These are phyloP conservation scores for Auxenochlorella protothecoides DNA, from an alignment of 139 green algal genomes.

Conservation along the genomic window DNA sequence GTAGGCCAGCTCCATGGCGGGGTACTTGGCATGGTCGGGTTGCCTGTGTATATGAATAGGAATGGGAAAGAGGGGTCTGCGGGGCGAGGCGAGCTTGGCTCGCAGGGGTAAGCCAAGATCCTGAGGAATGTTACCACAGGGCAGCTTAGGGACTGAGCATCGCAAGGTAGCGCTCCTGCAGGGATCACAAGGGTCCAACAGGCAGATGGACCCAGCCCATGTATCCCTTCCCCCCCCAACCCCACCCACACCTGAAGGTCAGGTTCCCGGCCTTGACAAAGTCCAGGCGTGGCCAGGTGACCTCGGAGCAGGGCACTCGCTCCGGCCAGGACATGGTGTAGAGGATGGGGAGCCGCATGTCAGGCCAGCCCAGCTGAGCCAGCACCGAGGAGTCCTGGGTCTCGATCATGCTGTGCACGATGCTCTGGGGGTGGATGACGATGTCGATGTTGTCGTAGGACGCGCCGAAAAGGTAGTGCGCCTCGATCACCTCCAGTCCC, in stretches of 20 bases:
- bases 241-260: conserved; percentile 58
- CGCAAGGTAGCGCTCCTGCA: too few relatives aligned
- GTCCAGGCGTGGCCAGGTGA: conserved; percentile 88
- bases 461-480: conserved; percentile 96
- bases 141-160: too few relatives aligned
- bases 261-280: conserved; percentile 88
- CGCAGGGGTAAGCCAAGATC: too few relatives aligned
- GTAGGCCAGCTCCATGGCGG: conserved; percentile 89
- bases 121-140: too few relatives aligned
- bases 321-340: conserved; percentile 97
- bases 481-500: conserved; percentile 93
- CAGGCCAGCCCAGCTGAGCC: conserved; percentile 94
- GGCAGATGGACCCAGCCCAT: neutral
- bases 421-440: conserved; percentile 98
- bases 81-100: too few relatives aligned
- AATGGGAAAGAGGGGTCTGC: too few relatives aligned
- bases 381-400: conserved; percentile 89
- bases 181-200: too few relatives aligned
- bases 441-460: conserved; percentile 98
- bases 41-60: conserved; percentile 29
- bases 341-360: conserved; percentile 98
- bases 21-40: conserved; percentile 93
- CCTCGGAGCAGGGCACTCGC: conserved; percentile 67
- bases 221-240: neutral
- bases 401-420: conserved; percentile 99